phyloP scores from a whole-genome alignment of 345 rosid species.

The Garcia nutans region DNA sequence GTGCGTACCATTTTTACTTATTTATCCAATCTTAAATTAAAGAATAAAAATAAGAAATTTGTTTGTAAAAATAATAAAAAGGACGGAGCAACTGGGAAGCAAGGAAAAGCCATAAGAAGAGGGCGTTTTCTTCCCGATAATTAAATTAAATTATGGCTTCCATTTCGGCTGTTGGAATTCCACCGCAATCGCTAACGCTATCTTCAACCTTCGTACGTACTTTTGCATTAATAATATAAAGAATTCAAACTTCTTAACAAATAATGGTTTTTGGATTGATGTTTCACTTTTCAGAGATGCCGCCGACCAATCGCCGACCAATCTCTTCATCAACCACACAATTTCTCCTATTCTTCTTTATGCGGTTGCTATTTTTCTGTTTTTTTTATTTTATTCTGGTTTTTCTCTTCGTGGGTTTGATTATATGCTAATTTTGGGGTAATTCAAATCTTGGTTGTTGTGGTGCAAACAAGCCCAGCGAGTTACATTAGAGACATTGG shows the following conservation, averaged over 20 bases:
- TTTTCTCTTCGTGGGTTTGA: not conserved
- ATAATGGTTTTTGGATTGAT: not conserved
- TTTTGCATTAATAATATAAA: too few species aligned
- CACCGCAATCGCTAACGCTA: not conserved
- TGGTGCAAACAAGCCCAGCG: slow-evolving; percentile 32
- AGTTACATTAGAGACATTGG: slow-evolving; percentile 29
- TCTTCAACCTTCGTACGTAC: not conserved
- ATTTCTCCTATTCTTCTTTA: slow-evolving; percentile 24
- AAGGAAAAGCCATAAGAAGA: too few species aligned
- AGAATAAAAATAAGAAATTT: too few species aligned
- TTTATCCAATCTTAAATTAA: too few species aligned
- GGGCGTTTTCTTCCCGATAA: too few species aligned
- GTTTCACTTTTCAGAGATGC: slow-evolving; percentile 38
- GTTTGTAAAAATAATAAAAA: too few species aligned
- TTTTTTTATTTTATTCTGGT: not conserved
- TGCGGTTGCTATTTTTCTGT: slow-evolving; percentile 20
- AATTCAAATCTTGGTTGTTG: not conserved
- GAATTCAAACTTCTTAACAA: not conserved
- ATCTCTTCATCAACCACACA: slow-evolving; percentile 19
- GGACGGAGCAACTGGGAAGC: too few species aligned
- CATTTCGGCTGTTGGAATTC: slow-evolving; percentile 7
- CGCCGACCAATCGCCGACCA: slow-evolving; percentile 28
- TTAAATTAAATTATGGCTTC: too few species aligned
- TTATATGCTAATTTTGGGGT: not conserved
- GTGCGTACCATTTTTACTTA: too few species aligned